Base-by-base conservation (phyloP, 2,329 filamentous ascomycete species). In the Nothophoma quercina region DNA sequence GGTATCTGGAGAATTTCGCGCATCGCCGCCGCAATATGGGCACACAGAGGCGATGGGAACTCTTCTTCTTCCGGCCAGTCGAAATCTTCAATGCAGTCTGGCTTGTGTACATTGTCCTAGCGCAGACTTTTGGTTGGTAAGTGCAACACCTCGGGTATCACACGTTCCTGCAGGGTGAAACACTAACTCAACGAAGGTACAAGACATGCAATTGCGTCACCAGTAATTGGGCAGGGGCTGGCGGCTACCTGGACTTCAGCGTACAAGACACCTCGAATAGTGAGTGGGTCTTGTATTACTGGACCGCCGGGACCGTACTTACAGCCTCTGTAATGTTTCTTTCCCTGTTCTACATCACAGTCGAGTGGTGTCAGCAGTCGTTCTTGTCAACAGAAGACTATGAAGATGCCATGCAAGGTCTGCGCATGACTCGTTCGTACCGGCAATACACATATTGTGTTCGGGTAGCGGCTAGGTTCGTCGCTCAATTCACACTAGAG, bases 171-270 rank as follows among this genome's bases (percentile, higher is more conserved):
- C n/a, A n/a, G n/a, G n/a, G n/a, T n/a, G n/a, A n/a, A n/a, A n/a
- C n/a, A n/a, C n/a, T n/a, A n/a, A n/a, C n/a, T n/a, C n/a, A n/a
- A n/a, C n/a, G n/a, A 8, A 47, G 44, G 44, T 77, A 76, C 55
- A 73, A 75, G 46, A 78, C 68, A 2, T 80, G 77, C 60, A 51
- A 69, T 13, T 80, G 78, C 58, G 68, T 75, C 36, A 70, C 74
- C 2, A 74, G 71, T 16, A 64, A 51, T 5, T 78, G 76, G 73
- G 71, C 59, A 1, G 56, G 62, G 2, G 63, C 51, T 4, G 73
- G 75, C n/a, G 77, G 78, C 10, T 80, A 79, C 44, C 67, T 79
- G 25, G 75, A 79, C 41, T 72, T 73, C 30, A 53, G 35, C 6
- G 54, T 67, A 8, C 62, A 65, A 19, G 65, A 71, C 30, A 67